Evolutionary conservation across 129 eudicot genomes (phyloP).

Genomic region (Helianthus annuus): HanXRQr2.0-SUNRISE NC_035434.2:165762065-165762564

Average conservation of each 20-base stretch:
- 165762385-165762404: too few relatives aligned
- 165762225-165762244: constrained; percentile 15
- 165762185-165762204: constrained; percentile 13
- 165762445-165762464: too few relatives aligned
- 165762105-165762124: background rate
- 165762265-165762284: constrained; percentile 59
- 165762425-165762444: too few relatives aligned
- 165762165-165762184: constrained; percentile 8
- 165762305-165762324: constrained; percentile 29
- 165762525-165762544: too few relatives aligned
- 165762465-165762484: too few relatives aligned
- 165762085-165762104: background rate
- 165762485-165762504: too few relatives aligned
- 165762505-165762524: too few relatives aligned
- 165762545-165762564: too few relatives aligned
- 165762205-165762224: constrained; percentile 52
- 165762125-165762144: constrained; percentile 11
- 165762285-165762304: constrained; percentile 57
- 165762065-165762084: background rate
- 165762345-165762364: too few relatives aligned
- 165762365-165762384: too few relatives aligned
- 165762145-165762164: constrained; percentile 3
- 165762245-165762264: constrained; percentile 45
- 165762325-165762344: background rate
- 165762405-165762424: too few relatives aligned